Evolutionary conservation across 768 basidiomycete species (phyloP).

Genomic region (Pholiota conissans): DNA sequence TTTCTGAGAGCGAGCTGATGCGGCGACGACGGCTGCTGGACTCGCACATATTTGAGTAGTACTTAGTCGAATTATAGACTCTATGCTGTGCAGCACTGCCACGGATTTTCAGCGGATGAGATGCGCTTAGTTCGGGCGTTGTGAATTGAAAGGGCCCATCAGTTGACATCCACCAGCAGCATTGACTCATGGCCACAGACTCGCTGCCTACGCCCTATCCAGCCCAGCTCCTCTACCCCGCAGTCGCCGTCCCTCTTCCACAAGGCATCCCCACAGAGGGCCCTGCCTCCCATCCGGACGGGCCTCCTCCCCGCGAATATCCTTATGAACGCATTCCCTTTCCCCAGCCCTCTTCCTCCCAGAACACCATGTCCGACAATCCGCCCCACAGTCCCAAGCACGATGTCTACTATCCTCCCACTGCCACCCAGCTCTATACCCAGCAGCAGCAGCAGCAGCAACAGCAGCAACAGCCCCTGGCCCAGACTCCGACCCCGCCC

Average conservation of each 20-base stretch:
- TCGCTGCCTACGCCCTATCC: conserved; percentile 21
- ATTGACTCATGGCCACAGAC: conserved; percentile 37
- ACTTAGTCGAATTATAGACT: conserved; percentile 15
- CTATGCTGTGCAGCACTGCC: conserved; percentile 37
- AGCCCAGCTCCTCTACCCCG: conserved; percentile 35
- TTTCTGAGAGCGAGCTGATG: conserved; percentile 79
- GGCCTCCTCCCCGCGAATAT: conserved; percentile 39
- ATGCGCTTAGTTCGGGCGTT: conserved; percentile 13
- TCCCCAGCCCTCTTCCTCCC: conserved; percentile 24
- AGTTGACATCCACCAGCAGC: conserved; percentile 17
- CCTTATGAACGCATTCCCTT: conserved; percentile 36
- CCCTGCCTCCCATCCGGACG: conserved; percentile 43
- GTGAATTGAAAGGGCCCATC: conserved; percentile 26
- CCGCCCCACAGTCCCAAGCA: conserved; percentile 33
- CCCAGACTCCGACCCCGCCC: conserved; percentile 50
- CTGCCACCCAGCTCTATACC: conserved; percentile 37
- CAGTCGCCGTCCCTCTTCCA: conserved; percentile 39
- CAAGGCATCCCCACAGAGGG: conserved; percentile 44
- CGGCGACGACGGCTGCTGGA: conserved; percentile 75
- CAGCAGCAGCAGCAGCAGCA: conserved; percentile 23
- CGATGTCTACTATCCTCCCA: conserved; percentile 41
- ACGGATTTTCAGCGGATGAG: conserved; percentile 20
- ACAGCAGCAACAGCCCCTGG: conserved; percentile 30
- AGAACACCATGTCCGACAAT: conserved; percentile 17
- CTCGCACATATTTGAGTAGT: conserved; percentile 59